Conservation (phyloP, 2,329 filamentous ascomycete species). For the Penicillium occitanis region DNA sequence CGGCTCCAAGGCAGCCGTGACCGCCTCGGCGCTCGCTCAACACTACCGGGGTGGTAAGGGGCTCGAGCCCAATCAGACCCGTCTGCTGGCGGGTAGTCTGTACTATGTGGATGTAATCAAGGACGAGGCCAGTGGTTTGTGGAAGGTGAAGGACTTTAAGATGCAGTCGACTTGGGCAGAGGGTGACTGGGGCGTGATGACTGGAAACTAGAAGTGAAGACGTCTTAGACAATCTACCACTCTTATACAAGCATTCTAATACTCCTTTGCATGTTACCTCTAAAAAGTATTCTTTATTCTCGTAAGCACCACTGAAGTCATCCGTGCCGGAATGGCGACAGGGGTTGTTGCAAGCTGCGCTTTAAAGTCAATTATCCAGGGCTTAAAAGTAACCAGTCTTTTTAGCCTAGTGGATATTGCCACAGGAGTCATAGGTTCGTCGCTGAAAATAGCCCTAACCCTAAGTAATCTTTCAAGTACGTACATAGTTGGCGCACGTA, state of each 20-base stretch:
- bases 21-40: constrained; percentile 29
- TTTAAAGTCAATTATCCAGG: no score
- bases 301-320: no score
- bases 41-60: constrained; percentile 32
- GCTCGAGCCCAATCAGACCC: constrained; percentile 26
- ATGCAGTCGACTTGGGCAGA: constrained; percentile 32
- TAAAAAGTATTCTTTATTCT: no score
- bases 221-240: neutral
- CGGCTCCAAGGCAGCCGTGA: constrained; percentile 29
- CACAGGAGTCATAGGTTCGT: neutral
- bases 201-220: neutral
- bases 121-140: constrained; percentile 31
- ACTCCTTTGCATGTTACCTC: no score
- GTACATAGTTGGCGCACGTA: no score
- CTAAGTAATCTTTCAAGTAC: neutral
- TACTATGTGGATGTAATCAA: constrained; percentile 35
- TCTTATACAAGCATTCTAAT: neutral
- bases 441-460: neutral
- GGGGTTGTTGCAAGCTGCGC: no score
- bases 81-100: constrained; percentile 28
- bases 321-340: no score
- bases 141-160: constrained; percentile 35
- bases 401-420: no score
- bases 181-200: constrained; percentile 13
- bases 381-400: no score